Evolutionary conservation across 2,329 filamentous ascomycete genomes (phyloP).

Genomic region (Fusarium sp.): DNA sequence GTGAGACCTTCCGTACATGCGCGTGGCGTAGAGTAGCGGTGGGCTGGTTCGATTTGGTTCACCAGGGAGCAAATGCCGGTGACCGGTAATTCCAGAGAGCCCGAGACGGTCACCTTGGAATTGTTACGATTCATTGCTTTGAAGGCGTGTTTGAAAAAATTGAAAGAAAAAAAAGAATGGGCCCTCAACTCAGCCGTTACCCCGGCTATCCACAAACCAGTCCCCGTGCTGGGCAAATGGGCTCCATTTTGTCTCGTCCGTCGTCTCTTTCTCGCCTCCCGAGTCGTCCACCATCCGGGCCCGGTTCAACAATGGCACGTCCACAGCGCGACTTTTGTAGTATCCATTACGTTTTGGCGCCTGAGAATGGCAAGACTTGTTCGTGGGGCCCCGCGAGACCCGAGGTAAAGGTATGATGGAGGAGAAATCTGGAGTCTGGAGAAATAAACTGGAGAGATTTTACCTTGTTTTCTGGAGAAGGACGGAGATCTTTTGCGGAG

Average conservation of each 20-base stretch:
- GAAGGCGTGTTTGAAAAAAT: not conserved
- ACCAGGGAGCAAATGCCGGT: not conserved
- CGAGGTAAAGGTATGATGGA: conserved; percentile 1
- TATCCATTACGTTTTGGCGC: conserved; percentile 45
- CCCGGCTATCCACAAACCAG: not conserved
- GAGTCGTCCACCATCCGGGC: not conserved
- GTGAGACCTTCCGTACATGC: conserved; percentile 15
- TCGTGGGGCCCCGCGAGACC: conserved; percentile 44
- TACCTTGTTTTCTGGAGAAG: conserved; percentile 40
- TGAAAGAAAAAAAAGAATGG: not conserved
- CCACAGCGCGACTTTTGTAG: conserved; percentile 27
- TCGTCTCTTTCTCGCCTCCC: not conserved
- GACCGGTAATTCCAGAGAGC: conserved; percentile 9
- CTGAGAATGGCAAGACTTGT: conserved; percentile 14
- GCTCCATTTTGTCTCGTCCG: not conserved
- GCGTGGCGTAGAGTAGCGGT: conserved; percentile 16
- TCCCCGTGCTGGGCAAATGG: conserved; percentile 21
- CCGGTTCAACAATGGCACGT: conserved; percentile 3
- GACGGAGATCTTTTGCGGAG: conserved; percentile 14
- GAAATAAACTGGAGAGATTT: conserved; percentile 30
- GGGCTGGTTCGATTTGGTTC: conserved; percentile 7
- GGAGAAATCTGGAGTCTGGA: conserved; percentile 10
- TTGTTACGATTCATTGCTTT: not conserved
- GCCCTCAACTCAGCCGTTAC: conserved; percentile 1
- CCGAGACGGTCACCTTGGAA: not conserved